Evolutionary conservation across 1,284 basidiomycete species (phyloP).

Genomic region (Boletellus deceptivus): DNA sequence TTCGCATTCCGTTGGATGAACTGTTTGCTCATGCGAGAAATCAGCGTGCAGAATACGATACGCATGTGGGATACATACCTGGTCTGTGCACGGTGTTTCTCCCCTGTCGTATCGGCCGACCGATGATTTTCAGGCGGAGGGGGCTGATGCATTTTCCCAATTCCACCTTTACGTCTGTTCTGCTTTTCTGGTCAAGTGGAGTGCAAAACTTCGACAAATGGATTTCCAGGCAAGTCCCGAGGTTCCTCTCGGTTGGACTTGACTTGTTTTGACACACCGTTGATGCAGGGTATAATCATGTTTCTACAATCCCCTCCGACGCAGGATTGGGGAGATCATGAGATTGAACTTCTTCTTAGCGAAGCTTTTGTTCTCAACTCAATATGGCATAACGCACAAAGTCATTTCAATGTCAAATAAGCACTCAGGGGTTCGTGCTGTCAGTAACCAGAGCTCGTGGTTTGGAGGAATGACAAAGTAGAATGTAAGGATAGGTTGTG

Average conservation of each 20-base stretch:
- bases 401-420: constrained; percentile 67
- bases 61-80: constrained; percentile 99
- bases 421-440: not conserved
- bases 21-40: constrained; percentile 93
- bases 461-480: constrained; percentile 15
- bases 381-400: constrained; percentile 93
- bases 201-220: constrained; percentile 86
- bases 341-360: constrained; percentile 91
- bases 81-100: constrained; percentile 47
- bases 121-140: constrained; percentile 69
- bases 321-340: constrained; percentile 92
- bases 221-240: constrained; percentile 80
- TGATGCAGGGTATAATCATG: constrained; percentile 90
- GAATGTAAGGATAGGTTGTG: constrained; percentile 28
- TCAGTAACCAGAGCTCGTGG: not conserved
- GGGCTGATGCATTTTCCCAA: constrained; percentile 92
- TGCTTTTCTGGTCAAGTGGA: constrained; percentile 91
- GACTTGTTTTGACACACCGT: constrained; percentile 10
- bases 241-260: not conserved
- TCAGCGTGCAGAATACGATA: constrained; percentile 92
- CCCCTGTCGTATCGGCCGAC: not conserved
- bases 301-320: constrained; percentile 96
- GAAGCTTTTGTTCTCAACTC: constrained; percentile 95
- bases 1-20: constrained; percentile 99
- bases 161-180: constrained; percentile 97